Conservation (phyloP, 2,329 filamentous ascomycete genomes). For the Neofusicoccum laricinum region DNA sequence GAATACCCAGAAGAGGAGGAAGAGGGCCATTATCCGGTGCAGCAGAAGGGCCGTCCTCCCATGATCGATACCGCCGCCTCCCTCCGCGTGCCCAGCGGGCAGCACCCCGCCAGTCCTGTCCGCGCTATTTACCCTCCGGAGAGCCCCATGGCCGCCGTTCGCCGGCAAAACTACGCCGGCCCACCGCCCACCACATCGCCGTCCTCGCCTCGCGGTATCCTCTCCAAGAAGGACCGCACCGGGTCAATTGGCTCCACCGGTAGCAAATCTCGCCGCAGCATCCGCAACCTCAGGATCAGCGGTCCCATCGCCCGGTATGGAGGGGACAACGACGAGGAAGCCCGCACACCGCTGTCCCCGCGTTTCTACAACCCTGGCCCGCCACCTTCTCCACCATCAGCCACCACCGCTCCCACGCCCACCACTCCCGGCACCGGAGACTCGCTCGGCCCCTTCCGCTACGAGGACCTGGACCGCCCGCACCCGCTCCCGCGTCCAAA, state of each 20-base stretch:
- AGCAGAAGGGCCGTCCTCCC: constrained; percentile 7
- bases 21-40: constrained; percentile 21
- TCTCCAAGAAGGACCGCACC: constrained; percentile 32
- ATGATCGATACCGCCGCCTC: constrained; percentile 27
- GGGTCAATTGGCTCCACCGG: constrained; percentile 37
- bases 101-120: constrained; percentile 28
- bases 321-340: constrained; percentile 47
- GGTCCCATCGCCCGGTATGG: constrained; percentile 49
- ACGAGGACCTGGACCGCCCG: constrained; percentile 29
- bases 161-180: constrained; percentile 1
- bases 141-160: constrained; percentile 8
- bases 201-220: constrained; percentile 32
- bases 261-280: constrained; percentile 42
- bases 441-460: constrained; percentile 28
- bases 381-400: constrained; percentile 44
- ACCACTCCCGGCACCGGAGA: constrained; percentile 29
- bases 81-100: constrained; percentile 4
- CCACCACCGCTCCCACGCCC: constrained; percentile 19
- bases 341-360: constrained; percentile 54
- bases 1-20: constrained; percentile 2
- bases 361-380: constrained; percentile 56
- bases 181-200: not conserved
- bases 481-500: constrained; percentile 34
- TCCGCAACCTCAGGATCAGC: constrained; percentile 58
- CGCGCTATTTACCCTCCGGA: constrained; percentile 48